Conservation (phyloP, 2,329 filamentous ascomycete species). For the Nemania sp. region DNA sequence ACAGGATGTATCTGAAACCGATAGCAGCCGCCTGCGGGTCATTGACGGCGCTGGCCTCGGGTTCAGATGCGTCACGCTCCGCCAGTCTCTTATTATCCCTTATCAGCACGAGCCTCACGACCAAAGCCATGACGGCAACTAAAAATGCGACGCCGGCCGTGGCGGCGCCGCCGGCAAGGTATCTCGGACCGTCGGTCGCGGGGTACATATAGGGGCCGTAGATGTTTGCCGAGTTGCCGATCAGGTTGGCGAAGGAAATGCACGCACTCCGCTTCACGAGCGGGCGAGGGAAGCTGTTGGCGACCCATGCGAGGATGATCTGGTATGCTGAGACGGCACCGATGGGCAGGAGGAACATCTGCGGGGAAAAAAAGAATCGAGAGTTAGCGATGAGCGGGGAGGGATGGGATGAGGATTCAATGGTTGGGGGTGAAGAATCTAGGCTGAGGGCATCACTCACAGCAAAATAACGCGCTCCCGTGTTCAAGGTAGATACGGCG, state of each 20-base stretch:
- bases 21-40: slow-evolving; percentile 15
- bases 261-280: slow-evolving; percentile 67
- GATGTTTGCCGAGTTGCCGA: slow-evolving; percentile 63
- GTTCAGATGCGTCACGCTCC: slow-evolving; percentile 43
- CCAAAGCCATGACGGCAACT: slow-evolving; percentile 58
- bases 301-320: slow-evolving; percentile 69
- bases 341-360: slow-evolving; percentile 63
- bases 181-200: slow-evolving; percentile 47
- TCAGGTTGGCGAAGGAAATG: slow-evolving; percentile 68
- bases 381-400: not conserved
- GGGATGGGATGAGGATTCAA: not conserved
- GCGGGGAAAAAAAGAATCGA: too few relatives aligned
- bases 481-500: slow-evolving; percentile 54
- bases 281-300: slow-evolving; percentile 73
- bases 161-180: slow-evolving; percentile 59
- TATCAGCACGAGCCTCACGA: slow-evolving; percentile 57
- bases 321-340: slow-evolving; percentile 56
- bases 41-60: slow-evolving; percentile 18
- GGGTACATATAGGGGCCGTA: slow-evolving; percentile 56
- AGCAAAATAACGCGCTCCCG: slow-evolving; percentile 61
- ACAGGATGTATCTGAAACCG: slow-evolving; percentile 38
- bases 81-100: slow-evolving; percentile 66
- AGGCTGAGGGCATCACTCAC: slow-evolving; percentile 10
- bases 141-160: slow-evolving; percentile 67
- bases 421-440: not conserved